Evolutionary conservation across 352 stramenopile genomes (phyloP), one percentile per base, ranked within the genome.

Genomic region (Globisporangium canariense): DNA sequence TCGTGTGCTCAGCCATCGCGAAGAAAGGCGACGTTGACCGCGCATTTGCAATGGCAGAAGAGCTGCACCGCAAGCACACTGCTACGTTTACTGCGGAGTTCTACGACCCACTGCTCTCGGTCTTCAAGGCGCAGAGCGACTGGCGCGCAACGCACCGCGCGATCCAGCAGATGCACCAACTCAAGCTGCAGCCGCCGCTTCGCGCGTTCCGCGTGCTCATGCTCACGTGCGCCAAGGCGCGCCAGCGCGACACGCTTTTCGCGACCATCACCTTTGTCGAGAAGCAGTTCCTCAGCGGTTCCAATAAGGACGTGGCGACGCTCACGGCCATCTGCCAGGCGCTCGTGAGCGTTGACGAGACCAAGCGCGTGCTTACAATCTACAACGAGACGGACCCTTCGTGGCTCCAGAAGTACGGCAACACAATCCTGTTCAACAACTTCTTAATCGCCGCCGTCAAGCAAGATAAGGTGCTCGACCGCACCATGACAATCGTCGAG

Each of bases 111-210:
- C 51, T 93, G 54, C 56, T 93, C 43, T 74, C 73, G 8, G 74
- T 80, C 20, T 70, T 90, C 38, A 89, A 91, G 47, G 34, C 62
- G 4, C 74, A 84, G 51, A 67, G 76, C n/a, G 81, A 93, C 73
- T 91, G 80, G 79, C 72, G 79, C 22, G 77, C 63, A 46, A 76
- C 78, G 1, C 79, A 88, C 36, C 66, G 73, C 36, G 71, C 69
- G 9, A 79, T 93, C 50, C 70, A 82, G 41, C 79, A 90, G 58
- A 90, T 93, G 83, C 75, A 90, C 59, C 54, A 77, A 43, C 62
- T 87, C 28, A 58, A 72, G 16, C 60, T 90, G 20, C 43, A 72
- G 4, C 81, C 83, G 2, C 70, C 79, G 25, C 49, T 89, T 11
- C 81, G 78, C 20, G 75, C 74, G 3, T 87, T 90, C 59, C 81